Evolutionary conservation across 2,329 filamentous ascomycete genomes (phyloP).

Genomic region (Emmonsiellopsis sp.): DNA sequence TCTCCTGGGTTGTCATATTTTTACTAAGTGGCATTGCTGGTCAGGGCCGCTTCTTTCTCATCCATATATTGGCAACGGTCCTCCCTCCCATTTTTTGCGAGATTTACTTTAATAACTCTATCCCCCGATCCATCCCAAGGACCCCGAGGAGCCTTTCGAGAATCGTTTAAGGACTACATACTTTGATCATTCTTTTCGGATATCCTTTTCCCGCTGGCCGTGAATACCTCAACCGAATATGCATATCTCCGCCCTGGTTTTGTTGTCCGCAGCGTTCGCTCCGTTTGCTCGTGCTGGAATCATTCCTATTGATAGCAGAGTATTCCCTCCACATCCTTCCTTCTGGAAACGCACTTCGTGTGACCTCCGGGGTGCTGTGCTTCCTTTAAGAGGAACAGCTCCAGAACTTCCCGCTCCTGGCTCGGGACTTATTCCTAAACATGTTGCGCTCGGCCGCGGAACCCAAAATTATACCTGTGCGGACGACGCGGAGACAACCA

Average conservation of each 20-base stretch:
- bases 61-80: too few relatives aligned
- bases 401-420: slow-evolving; percentile 22
- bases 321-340: slow-evolving; percentile 9
- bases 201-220: neutral
- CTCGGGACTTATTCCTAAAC: slow-evolving; percentile 27
- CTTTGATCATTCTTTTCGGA: neutral
- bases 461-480: slow-evolving; percentile 45
- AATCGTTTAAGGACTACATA: neutral
- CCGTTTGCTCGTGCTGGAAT: too few relatives aligned
- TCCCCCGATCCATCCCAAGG: too few relatives aligned
- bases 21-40: too few relatives aligned
- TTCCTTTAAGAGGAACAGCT: slow-evolving; percentile 14
- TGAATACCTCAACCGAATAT: neutral
- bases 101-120: too few relatives aligned
- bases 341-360: slow-evolving; percentile 6
- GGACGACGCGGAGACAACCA: slow-evolving; percentile 16
- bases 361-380: neutral
- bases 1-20: too few relatives aligned
- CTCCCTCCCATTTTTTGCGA: too few relatives aligned
- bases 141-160: too few relatives aligned
- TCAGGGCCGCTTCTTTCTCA: too few relatives aligned
- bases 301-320: too few relatives aligned
- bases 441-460: slow-evolving; percentile 39
- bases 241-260: neutral
- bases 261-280: neutral